Conservation (phyloP, 2,329 filamentous ascomycete species). For the Zymoseptoria crescenta region DNA sequence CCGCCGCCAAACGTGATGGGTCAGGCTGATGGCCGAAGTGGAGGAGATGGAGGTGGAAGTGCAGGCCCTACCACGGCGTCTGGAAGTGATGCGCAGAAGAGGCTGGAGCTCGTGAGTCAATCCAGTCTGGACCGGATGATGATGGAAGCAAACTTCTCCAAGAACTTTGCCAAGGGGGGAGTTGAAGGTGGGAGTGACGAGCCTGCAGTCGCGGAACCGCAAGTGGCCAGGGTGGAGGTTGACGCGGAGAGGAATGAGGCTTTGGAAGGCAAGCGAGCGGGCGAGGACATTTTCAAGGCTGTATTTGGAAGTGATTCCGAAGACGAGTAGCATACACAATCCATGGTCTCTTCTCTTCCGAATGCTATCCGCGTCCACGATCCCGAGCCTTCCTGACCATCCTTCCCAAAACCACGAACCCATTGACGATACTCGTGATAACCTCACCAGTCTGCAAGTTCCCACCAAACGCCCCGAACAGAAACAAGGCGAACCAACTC, state of each 20-base stretch:
- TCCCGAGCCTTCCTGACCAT: not conserved
- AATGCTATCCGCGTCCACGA: not conserved
- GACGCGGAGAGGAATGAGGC: slow-evolving; percentile 72
- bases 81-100: slow-evolving; percentile 42
- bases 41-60: slow-evolving; percentile 21
- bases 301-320: slow-evolving; percentile 75
- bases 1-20: slow-evolving; percentile 55
- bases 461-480: slow-evolving; percentile 51
- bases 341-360: not conserved
- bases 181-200: slow-evolving; percentile 10
- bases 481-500: slow-evolving; percentile 51
- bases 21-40: slow-evolving; percentile 25
- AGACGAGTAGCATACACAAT: slow-evolving; percentile 14
- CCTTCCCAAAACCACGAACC: slow-evolving; percentile 6
- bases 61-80: slow-evolving; percentile 24
- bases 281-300: slow-evolving; percentile 78
- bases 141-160: slow-evolving; percentile 34
- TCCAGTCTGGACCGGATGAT: slow-evolving; percentile 50
- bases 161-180: not conserved
- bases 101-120: slow-evolving; percentile 48
- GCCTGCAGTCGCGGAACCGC: slow-evolving; percentile 10
- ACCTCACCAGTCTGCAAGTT: slow-evolving; percentile 40
- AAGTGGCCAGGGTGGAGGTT: slow-evolving; percentile 34
- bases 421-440: slow-evolving; percentile 9
- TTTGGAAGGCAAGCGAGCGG: slow-evolving; percentile 63